phyloP scores from a whole-genome alignment of 495 filamentous ascomycete genomes.

The Talaromyces ruber region DNA sequence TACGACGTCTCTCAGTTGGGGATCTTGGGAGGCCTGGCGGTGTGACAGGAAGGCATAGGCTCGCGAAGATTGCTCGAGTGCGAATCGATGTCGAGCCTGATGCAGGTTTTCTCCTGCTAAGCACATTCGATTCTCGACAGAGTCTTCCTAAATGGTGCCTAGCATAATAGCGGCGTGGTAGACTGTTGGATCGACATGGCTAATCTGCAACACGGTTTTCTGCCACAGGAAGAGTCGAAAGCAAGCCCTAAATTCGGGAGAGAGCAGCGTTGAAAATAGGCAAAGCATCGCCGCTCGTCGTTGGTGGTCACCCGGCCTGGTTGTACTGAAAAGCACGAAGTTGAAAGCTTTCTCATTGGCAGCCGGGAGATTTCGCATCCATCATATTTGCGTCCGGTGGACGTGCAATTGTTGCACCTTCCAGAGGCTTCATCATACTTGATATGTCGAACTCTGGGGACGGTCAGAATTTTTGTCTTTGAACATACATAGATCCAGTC shows the following conservation, averaged over 20 bases:
- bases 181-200: conserved; percentile 14
- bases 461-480: not conserved
- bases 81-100: conserved; percentile 10
- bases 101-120: conserved; percentile 10
- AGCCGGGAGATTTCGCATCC: conserved; percentile 8
- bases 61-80: conserved; percentile 13
- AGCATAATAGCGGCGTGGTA: conserved; percentile 18
- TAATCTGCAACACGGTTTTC: conserved; percentile 11
- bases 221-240: conserved; percentile 18
- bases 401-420: conserved; percentile 10
- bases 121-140: conserved; percentile 9
- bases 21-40: conserved; percentile 13
- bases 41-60: conserved; percentile 8
- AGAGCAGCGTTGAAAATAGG: conserved; percentile 13
- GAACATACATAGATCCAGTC: not conserved
- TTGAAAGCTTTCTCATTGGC: conserved; percentile 3
- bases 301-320: conserved; percentile 12
- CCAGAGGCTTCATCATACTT: conserved; percentile 17
- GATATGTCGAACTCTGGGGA: conserved; percentile 9
- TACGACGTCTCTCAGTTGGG: conserved; percentile 9
- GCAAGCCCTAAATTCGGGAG: conserved; percentile 9
- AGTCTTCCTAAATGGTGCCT: conserved; percentile 14
- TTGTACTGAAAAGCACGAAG: not conserved
- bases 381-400: conserved; percentile 8
- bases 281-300: conserved; percentile 18